A percentile compares a stretch with the other conserved stretches of the same genome.
These are phyloP conservation scores for Trichosporon sp. DNA, from an alignment of 1,284 basidiomycete genomes.

Conservation along the genomic window DNA sequence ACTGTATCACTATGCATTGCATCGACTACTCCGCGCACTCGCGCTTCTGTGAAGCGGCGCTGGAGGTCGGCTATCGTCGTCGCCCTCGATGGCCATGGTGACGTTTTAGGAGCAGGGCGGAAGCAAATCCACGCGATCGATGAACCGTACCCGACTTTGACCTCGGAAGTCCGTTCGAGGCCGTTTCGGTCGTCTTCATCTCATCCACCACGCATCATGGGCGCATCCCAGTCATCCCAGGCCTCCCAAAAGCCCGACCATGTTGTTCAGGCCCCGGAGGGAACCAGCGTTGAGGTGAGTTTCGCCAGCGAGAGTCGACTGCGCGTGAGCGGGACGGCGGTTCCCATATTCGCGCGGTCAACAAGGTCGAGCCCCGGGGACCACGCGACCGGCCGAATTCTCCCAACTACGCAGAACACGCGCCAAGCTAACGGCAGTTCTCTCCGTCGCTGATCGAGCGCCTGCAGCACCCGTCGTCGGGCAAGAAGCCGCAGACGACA, in stretches of 20 bases:
- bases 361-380: background rate
- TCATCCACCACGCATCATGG: conserved; percentile 27
- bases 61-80: background rate
- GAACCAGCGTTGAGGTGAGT: conserved; percentile 44
- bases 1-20: conserved; percentile 8
- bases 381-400: background rate
- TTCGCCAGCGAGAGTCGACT: background rate
- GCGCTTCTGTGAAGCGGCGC: background rate
- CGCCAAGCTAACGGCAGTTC: conserved; percentile 31
- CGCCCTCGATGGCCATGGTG: background rate
- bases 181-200: background rate
- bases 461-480: conserved; percentile 28
- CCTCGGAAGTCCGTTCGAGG: conserved; percentile 3
- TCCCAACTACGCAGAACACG: background rate
- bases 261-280: conserved; percentile 38
- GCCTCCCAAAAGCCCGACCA: conserved; percentile 30
- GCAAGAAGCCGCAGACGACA: conserved; percentile 17
- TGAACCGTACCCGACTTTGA: background rate
- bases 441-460: conserved; percentile 44
- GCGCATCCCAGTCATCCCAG: conserved; percentile 40
- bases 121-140: conserved; percentile 4
- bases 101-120: background rate
- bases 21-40: conserved; percentile 5
- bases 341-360: background rate
- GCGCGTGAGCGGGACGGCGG: background rate